phyloP scores from a whole-genome alignment of 495 filamentous ascomycete genomes.

The Bacidia gigantensis region DNA sequence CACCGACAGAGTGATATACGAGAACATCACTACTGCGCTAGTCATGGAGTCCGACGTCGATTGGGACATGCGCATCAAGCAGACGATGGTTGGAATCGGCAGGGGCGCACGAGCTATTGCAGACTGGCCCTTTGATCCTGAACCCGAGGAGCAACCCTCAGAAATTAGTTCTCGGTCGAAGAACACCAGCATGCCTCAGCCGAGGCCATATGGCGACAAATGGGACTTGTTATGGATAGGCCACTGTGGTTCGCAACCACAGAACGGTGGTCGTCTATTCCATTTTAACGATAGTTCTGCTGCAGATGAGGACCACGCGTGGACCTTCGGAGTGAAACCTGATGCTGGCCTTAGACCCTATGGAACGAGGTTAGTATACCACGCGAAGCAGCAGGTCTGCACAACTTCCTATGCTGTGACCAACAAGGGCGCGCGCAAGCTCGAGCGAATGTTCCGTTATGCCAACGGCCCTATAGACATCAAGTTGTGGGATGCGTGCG shows the following conservation, averaged over 20 bases:
- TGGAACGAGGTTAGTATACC: conserved; percentile 14
- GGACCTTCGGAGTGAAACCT: conserved; percentile 10
- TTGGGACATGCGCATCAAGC: conserved; percentile 32
- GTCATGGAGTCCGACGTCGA: conserved; percentile 37
- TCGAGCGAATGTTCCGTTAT: conserved; percentile 10
- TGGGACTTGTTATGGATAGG: conserved; percentile 31
- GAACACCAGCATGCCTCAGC: neutral
- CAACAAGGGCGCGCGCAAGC: conserved; percentile 10
- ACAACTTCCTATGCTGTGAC: conserved; percentile 14
- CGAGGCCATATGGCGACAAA: conserved; percentile 26
- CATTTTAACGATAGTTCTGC: conserved; percentile 10
- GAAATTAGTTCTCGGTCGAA: conserved; percentile 15
- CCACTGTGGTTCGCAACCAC: conserved; percentile 23
- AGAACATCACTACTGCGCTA: conserved; percentile 29
- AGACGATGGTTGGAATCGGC: conserved; percentile 25
- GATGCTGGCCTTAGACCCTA: conserved; percentile 4
- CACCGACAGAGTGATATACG: conserved; percentile 24
- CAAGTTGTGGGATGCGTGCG: conserved; percentile 11
- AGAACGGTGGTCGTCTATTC: conserved; percentile 13
- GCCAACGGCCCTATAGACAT: conserved; percentile 15
- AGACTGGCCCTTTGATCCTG: conserved; percentile 19
- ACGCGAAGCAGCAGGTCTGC: conserved; percentile 8
- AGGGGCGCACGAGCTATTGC: conserved; percentile 46
- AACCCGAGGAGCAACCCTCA: conserved; percentile 18
- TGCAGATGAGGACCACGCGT: conserved; percentile 11